Percentiles rank a stretch among this genome's conserved stretches.
Evolutionary conservation across 2,329 filamentous ascomycete species (phyloP).

Genomic region (Cordyceps farinosa): DNA sequence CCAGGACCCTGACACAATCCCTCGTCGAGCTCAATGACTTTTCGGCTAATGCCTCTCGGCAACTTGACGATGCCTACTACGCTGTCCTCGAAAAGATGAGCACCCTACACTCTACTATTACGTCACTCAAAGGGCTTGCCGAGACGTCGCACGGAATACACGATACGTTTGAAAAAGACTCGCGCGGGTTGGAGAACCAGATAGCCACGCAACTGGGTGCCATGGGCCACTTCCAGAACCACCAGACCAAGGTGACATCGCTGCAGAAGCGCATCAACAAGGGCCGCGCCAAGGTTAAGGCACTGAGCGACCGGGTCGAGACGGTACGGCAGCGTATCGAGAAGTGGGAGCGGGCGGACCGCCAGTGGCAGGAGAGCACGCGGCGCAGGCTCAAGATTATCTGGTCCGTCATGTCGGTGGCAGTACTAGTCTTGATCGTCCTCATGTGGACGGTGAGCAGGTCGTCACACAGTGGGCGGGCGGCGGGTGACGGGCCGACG

Average conservation of each 20-base stretch:
- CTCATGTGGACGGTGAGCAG: conserved; percentile 34
- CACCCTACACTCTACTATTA: conserved; percentile 60
- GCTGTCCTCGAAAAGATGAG: conserved; percentile 66
- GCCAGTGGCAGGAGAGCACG: conserved; percentile 66
- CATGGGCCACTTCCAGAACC: conserved; percentile 60
- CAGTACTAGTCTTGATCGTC: conserved; percentile 46
- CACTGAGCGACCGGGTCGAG: conserved; percentile 61
- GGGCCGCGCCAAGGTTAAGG: conserved; percentile 57
- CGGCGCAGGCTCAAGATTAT: conserved; percentile 57
- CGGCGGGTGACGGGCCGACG: neutral
- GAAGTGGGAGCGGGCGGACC: conserved; percentile 63
- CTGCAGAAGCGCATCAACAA: conserved; percentile 59
- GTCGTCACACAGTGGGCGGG: neutral
- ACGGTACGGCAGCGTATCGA: conserved; percentile 62
- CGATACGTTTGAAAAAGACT: conserved; percentile 56
- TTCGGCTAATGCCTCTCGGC: conserved; percentile 59
- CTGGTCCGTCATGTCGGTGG: conserved; percentile 56
- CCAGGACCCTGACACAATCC: conserved; percentile 47
- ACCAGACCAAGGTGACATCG: conserved; percentile 59
- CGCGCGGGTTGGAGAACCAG: conserved; percentile 57
- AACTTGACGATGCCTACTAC: conserved; percentile 72
- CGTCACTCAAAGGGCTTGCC: conserved; percentile 64
- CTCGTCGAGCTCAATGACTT: conserved; percentile 54
- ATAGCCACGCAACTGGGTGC: conserved; percentile 56
- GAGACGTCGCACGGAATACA: conserved; percentile 56